Conservation (phyloP, 371 early-diverging fungal genomes). For the Mortierella sp. region DNA sequence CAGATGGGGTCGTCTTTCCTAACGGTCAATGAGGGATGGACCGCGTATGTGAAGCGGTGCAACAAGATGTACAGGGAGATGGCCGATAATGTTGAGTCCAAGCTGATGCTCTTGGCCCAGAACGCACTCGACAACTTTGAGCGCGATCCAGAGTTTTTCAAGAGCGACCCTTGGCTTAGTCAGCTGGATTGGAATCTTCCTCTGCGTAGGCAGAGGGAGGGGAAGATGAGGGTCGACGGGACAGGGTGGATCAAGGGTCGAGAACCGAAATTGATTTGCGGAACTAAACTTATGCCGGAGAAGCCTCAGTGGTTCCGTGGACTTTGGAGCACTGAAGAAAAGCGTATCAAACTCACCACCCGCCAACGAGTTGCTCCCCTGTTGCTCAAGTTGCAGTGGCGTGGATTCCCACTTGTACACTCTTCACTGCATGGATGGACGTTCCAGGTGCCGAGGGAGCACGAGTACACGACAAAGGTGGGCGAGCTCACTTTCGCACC, state of each 20-base stretch:
- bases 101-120: constrained; percentile 77
- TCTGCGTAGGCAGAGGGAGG: constrained; percentile 59
- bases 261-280: constrained; percentile 61
- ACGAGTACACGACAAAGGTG: constrained; percentile 37
- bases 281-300: constrained; percentile 67
- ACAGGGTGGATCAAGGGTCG: constrained; percentile 60
- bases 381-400: constrained; percentile 89
- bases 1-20: constrained; percentile 92
- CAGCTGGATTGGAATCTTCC: constrained; percentile 88
- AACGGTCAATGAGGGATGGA: constrained; percentile 87
- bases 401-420: constrained; percentile 85
- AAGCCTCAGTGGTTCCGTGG: constrained; percentile 93
- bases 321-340: constrained; percentile 74
- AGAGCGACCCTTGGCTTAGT: constrained; percentile 87
- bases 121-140: constrained; percentile 70
- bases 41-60: constrained; percentile 70
- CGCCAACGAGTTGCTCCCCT: constrained; percentile 87
- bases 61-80: constrained; percentile 72
- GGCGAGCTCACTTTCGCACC: constrained; percentile 34
- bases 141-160: constrained; percentile 42
- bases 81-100: constrained; percentile 68
- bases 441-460: constrained; percentile 73
- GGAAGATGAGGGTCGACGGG: constrained; percentile 54
- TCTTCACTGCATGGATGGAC: constrained; percentile 85
- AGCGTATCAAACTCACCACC: constrained; percentile 74